These are phyloP conservation scores for Botrytis cinerea DNA, from an alignment of 2,329 filamentous ascomycete genomes.

Conservation along the genomic window DNA sequence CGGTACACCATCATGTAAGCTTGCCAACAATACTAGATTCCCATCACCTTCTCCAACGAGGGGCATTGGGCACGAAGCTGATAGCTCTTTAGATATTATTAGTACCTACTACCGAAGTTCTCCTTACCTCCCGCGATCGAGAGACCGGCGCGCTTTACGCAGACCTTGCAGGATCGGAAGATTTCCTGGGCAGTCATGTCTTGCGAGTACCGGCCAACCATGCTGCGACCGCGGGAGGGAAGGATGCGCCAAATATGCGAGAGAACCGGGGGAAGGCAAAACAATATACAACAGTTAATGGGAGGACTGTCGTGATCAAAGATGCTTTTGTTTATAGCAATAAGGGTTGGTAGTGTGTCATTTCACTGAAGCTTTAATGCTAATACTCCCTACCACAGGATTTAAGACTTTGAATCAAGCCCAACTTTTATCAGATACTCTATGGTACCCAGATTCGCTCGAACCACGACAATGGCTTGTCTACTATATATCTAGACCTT, in stretches of 20 bases:
- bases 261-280: slow-evolving; percentile 92
- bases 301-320: slow-evolving; percentile 90
- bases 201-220: slow-evolving; percentile 71
- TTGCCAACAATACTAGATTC: background rate
- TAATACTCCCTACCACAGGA: slow-evolving; percentile 53
- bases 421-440: slow-evolving; percentile 76
- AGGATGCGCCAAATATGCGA: slow-evolving; percentile 67
- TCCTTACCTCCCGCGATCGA: slow-evolving; percentile 83
- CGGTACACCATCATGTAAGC: slow-evolving; percentile 79
- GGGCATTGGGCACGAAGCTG: slow-evolving; percentile 24
- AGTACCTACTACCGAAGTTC: slow-evolving; percentile 88
- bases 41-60: slow-evolving; percentile 27
- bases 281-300: slow-evolving; percentile 90
- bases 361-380: slow-evolving; percentile 7
- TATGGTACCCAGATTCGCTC: slow-evolving; percentile 87
- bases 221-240: slow-evolving; percentile 52
- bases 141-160: slow-evolving; percentile 76
- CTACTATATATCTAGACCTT: slow-evolving; percentile 89
- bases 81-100: slow-evolving; percentile 67
- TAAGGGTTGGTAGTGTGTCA: slow-evolving; percentile 65
- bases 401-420: slow-evolving; percentile 92
- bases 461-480: slow-evolving; percentile 94
- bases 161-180: slow-evolving; percentile 85
- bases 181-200: slow-evolving; percentile 96
- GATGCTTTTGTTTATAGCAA: slow-evolving; percentile 93